A percentile compares a stretch with the other conserved stretches of the same genome.
These are phyloP conservation scores for Eremothecium cymbalariae DNA, from an alignment of 1,139 yeast genomes.

Conservation along the genomic window DNA sequence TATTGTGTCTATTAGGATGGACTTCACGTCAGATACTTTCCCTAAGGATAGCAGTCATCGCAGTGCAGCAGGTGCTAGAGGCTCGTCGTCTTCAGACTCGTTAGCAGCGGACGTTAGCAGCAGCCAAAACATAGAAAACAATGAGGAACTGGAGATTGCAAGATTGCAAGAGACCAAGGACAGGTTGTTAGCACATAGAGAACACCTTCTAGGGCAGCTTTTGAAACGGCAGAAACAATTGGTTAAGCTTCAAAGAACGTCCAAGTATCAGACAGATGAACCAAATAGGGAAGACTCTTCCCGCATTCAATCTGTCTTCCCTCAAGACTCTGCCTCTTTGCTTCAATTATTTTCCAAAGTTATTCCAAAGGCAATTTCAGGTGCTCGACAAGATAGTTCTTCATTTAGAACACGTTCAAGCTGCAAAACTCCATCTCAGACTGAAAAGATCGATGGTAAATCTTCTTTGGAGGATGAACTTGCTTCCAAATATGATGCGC, in stretches of 20 bases:
- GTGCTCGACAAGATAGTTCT: too few species aligned
- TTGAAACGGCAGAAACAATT: slow-evolving; percentile 1
- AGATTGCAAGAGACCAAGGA: slow-evolving; percentile 7
- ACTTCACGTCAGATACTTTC: slow-evolving; percentile 1
- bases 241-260: slow-evolving; percentile 3
- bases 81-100: neutral
- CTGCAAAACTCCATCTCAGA: too few species aligned
- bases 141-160: slow-evolving; percentile 6
- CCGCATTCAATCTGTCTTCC: slow-evolving; percentile 2
- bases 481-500: slow-evolving; percentile 8
- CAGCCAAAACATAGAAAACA: slow-evolving; percentile 5
- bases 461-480: slow-evolving; percentile 4
- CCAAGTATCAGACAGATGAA: neutral
- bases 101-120: neutral
- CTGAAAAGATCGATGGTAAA: neutral
- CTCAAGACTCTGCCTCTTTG: slow-evolving; percentile 1
- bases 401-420: too few species aligned
- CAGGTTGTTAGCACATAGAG: slow-evolving; percentile 4
- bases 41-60: slow-evolving; percentile 1
- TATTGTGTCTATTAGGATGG: too few species aligned
- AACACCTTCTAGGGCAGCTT: slow-evolving; percentile 4
- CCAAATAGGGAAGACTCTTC: too few species aligned
- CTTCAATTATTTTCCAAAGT: slow-evolving; percentile 1
- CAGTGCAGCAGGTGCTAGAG: neutral
- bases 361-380: neutral